phyloP scores from a whole-genome alignment of 352 stramenopile species.

The Pseudoperonospora humuli region DNA sequence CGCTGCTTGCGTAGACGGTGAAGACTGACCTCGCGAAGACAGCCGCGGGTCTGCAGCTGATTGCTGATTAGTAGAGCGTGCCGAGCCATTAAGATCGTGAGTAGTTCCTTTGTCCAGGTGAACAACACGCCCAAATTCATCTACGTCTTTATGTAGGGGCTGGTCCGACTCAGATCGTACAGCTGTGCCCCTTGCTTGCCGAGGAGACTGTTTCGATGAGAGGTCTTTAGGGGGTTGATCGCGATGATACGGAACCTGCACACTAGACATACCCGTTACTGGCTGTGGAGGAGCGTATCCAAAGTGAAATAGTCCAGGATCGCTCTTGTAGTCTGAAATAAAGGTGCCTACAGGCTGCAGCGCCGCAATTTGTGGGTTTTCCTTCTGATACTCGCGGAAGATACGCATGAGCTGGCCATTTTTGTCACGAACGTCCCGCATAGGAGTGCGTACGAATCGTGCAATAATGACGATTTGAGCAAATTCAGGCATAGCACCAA shows the following conservation, averaged over 20 bases:
- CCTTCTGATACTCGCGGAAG: constrained; percentile 59
- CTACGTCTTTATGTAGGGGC: constrained; percentile 19
- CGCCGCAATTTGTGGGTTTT: constrained; percentile 51
- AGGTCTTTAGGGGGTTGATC: constrained; percentile 23
- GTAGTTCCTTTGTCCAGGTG: constrained; percentile 9
- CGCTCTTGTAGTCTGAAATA: constrained; percentile 34
- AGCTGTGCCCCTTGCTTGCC: constrained; percentile 2
- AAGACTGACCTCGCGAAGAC: constrained; percentile 8
- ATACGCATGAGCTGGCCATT: constrained; percentile 71
- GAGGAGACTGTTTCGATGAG: constrained; percentile 11
- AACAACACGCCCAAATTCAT: constrained; percentile 53
- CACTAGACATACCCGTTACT: constrained; percentile 34
- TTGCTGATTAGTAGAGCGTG: constrained; percentile 2
- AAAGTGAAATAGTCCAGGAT: constrained; percentile 50
- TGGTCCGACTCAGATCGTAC: constrained; percentile 7
- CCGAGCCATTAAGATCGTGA: constrained; percentile 2
- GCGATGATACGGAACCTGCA: constrained; percentile 45
- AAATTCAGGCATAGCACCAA: constrained; percentile 65
- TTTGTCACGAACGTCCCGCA: constrained; percentile 65
- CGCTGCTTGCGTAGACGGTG: constrained; percentile 5
- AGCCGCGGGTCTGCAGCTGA: constrained; percentile 20
- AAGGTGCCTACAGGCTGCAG: constrained; percentile 44
- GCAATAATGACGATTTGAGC: constrained; percentile 65
- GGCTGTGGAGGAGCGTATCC: constrained; percentile 70
- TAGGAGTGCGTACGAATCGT: constrained; percentile 52